Conservation (phyloP, 176 grass and related monocot genomes). For the Bothriochloa decipiens region DNA sequence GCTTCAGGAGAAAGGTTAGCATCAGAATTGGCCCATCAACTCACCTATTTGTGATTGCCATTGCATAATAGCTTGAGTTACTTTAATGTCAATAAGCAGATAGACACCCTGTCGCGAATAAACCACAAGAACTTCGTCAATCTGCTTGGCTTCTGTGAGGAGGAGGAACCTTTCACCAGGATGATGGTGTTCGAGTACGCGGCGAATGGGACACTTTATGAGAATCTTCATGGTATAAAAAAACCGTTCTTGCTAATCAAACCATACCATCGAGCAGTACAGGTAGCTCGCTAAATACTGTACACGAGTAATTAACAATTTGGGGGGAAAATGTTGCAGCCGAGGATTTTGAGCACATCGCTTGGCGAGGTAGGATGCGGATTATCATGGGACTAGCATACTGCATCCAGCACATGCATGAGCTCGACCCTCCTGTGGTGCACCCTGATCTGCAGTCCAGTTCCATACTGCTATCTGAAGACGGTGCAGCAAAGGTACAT, state of each 20-base stretch:
- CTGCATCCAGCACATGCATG: slow-evolving; percentile 83
- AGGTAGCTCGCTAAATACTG: neutral
- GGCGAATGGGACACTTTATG: slow-evolving; percentile 67
- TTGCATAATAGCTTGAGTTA: neutral
- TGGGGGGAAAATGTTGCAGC: slow-evolving; percentile 34
- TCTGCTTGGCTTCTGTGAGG: slow-evolving; percentile 82
- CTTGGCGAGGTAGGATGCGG: slow-evolving; percentile 72
- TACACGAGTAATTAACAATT: neutral
- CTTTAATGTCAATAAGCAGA: slow-evolving; percentile 43
- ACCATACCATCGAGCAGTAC: neutral
- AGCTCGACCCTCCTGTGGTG: slow-evolving; percentile 58
- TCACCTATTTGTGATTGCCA: neutral
- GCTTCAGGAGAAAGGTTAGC: slow-evolving; percentile 74
- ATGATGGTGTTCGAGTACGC: slow-evolving; percentile 86
- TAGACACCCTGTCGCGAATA: slow-evolving; percentile 69
- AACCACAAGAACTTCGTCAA: slow-evolving; percentile 93
- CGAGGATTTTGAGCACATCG: slow-evolving; percentile 71
- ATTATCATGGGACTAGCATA: slow-evolving; percentile 75
- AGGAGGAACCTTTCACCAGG: slow-evolving; percentile 81
- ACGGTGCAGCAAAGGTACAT: slow-evolving; percentile 74
- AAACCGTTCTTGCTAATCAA: slow-evolving; percentile 23
- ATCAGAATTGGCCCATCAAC: neutral
- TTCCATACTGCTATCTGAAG: slow-evolving; percentile 69
- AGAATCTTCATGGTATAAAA: slow-evolving; percentile 64
- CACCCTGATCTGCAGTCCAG: slow-evolving; percentile 69